Evolutionary conservation across 2,329 filamentous ascomycete genomes (phyloP), one percentile per base, ranked within the genome.

Genomic region (Fusarium humuli): DNA sequence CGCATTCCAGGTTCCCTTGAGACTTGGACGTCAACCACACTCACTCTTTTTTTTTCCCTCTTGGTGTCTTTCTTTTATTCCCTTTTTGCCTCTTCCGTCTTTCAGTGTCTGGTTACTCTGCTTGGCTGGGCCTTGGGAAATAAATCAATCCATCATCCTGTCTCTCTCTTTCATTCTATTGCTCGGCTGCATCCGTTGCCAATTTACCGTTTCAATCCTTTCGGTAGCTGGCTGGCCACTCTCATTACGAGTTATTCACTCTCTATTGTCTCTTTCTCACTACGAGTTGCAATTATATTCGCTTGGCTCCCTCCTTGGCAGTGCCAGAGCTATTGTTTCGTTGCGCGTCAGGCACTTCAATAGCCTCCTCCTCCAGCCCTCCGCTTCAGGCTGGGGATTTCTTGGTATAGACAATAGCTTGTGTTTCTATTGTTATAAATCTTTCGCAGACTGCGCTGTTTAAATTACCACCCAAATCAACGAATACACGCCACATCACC

Each of bases 161-260:
- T 55, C 60, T 52, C 50, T 50, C 49, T 63, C 37, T 48, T 45
- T 65, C 27, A 57, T 47, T 56, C 25, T 52, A 46, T 47, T 45
- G 34, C 61, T 63, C 53, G 58, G 61, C 63, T 58, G 61, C 70
- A 63, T 65, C 62, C 61, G 60, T 72, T 64, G 55, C 41, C 46
- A 16, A 23, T 48, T 56, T 60, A 32, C 74, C 71, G 77, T 72
- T 78, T 77, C 76, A 77, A 76, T 79, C 76, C 69, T 77, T 79
- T 59, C 75, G 76, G 75, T 73, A 74, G 73, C 75, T 78, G 73
- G 74, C 67, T 71, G 59, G 54, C 71, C 71, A 57, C 71, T 68
- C 62, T 52, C 18, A 62, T 59, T 59, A 57, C 46, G 37, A 18
- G 22, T 11, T 47, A 44, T 57, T 34, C 29, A 41, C 37, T 37